Evolutionary conservation across 352 stramenopile genomes (phyloP).

Genomic region (Phytophthora sansomeana): DNA sequence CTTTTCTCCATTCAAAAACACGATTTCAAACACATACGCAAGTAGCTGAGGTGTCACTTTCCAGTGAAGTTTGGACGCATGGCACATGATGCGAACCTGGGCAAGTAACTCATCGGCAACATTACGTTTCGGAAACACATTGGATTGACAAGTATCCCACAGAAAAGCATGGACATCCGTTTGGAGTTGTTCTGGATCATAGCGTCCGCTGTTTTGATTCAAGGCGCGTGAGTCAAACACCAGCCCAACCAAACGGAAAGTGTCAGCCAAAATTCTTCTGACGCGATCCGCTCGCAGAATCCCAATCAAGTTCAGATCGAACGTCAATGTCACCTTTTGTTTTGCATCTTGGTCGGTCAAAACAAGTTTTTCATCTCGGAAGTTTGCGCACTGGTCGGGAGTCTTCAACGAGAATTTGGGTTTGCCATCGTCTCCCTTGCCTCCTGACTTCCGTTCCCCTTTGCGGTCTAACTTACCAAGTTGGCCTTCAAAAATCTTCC

Average conservation of each 20-base stretch:
- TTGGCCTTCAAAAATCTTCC: conserved; percentile 47
- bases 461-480: conserved; percentile 40
- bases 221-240: conserved; percentile 62
- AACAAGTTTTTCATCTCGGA: conserved; percentile 44
- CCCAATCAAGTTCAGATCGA: conserved; percentile 57
- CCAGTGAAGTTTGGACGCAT: conserved; percentile 64
- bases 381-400: conserved; percentile 30
- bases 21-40: conserved; percentile 62
- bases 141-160: conserved; percentile 63
- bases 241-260: conserved; percentile 68
- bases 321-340: conserved; percentile 42
- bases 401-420: conserved; percentile 33
- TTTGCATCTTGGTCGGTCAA: conserved; percentile 53
- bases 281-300: conserved; percentile 62
- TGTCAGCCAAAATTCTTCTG: conserved; percentile 62
- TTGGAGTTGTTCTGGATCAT: conserved; percentile 11
- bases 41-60: conserved; percentile 71
- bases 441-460: conserved; percentile 4
- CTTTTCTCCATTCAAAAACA: conserved; percentile 58
- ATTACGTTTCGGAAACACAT: conserved; percentile 42
- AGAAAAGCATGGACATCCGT: conserved; percentile 52
- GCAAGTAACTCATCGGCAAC: conserved; percentile 47
- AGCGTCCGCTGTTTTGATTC: conserved; percentile 32
- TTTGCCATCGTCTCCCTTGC: conserved; percentile 6
- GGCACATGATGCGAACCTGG: conserved; percentile 58